A percentile compares a stretch with the other conserved stretches of the same genome.
These are phyloP conservation scores for Golubevia sp. DNA, from an alignment of 1,284 basidiomycete genomes.

Conservation along the genomic window DNA sequence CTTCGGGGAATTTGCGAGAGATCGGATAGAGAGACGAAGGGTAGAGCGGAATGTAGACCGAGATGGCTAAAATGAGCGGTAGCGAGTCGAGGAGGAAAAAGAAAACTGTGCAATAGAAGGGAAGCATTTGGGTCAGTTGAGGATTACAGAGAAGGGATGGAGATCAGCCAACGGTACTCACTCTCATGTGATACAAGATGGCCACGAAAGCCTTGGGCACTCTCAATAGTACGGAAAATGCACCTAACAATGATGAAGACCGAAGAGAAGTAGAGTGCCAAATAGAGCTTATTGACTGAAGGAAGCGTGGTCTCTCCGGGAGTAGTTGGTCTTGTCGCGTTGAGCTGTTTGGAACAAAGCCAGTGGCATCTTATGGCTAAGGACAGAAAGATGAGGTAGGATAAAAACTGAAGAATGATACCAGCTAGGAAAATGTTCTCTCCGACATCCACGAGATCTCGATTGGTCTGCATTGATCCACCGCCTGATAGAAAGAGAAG, in stretches of 20 bases:
- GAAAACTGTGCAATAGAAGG: conserved; percentile 22
- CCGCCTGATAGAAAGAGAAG: conserved; percentile 4
- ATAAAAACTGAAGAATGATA: conserved; percentile 27
- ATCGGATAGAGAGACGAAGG: conserved; percentile 9
- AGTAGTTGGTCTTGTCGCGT: too few relatives aligned
- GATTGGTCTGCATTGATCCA: conserved; percentile 1
- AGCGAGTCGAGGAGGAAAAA: conserved; percentile 30
- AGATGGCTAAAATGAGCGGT: conserved; percentile 27
- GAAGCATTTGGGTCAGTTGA: too few relatives aligned
- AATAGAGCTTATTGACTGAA: neutral
- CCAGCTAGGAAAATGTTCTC: conserved; percentile 36
- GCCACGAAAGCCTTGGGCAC: conserved; percentile 34
- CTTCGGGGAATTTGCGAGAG: too few relatives aligned
- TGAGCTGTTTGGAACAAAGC: too few relatives aligned
- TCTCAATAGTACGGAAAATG: conserved; percentile 38
- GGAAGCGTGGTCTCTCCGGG: neutral
- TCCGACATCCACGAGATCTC: conserved; percentile 12
- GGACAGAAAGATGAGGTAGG: conserved; percentile 28
- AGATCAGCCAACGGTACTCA: too few relatives aligned
- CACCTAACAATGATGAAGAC: conserved; percentile 17
- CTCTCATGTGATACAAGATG: conserved; percentile 28
- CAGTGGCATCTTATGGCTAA: too few relatives aligned
- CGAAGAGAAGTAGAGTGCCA: conserved; percentile 13
- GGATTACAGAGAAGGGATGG: too few relatives aligned
- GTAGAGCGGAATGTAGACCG: conserved; percentile 29